Conservation (phyloP, 495 filamentous ascomycete species). For the Annulohypoxylon moriforme region DNA sequence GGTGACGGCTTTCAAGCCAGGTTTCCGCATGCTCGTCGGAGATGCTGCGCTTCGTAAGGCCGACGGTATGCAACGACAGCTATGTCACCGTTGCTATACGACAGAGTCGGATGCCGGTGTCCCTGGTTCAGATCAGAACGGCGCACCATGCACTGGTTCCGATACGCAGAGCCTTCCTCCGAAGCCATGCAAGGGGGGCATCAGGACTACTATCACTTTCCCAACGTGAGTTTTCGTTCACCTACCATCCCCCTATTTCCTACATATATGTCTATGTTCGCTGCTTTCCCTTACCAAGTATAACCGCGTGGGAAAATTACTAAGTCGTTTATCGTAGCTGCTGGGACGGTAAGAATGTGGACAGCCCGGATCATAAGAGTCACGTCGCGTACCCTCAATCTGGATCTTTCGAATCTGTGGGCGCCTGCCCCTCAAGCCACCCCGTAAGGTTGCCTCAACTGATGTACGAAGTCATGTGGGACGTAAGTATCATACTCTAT, state of each 20-base stretch:
- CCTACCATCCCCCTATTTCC: too few relatives aligned
- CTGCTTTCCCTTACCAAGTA: background rate
- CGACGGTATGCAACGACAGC: slow-evolving; percentile 43
- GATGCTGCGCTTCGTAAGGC: slow-evolving; percentile 51
- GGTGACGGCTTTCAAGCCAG: slow-evolving; percentile 55
- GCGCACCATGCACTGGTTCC: slow-evolving; percentile 44
- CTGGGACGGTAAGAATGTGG: slow-evolving; percentile 76
- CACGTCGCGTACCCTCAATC: slow-evolving; percentile 59
- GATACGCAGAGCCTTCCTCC: slow-evolving; percentile 43
- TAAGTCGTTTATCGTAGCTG: slow-evolving; percentile 9
- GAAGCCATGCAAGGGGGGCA: slow-evolving; percentile 47
- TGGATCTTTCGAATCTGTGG: slow-evolving; percentile 51
- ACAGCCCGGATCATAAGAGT: slow-evolving; percentile 68
- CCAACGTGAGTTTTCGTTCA: slow-evolving; percentile 38
- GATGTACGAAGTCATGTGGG: slow-evolving; percentile 59
- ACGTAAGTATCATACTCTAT: slow-evolving; percentile 44
- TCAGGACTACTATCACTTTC: slow-evolving; percentile 55
- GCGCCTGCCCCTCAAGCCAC: slow-evolving; percentile 50
- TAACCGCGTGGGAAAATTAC: background rate
- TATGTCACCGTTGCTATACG: slow-evolving; percentile 47
- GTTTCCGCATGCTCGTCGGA: slow-evolving; percentile 58
- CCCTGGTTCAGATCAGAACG: slow-evolving; percentile 28
- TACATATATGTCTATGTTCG: background rate
- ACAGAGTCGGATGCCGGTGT: slow-evolving; percentile 35
- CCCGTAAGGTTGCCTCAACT: slow-evolving; percentile 54